These are phyloP conservation scores for Mycena indigotica DNA, from an alignment of 768 basidiomycete genomes.

Conservation along the genomic window DNA sequence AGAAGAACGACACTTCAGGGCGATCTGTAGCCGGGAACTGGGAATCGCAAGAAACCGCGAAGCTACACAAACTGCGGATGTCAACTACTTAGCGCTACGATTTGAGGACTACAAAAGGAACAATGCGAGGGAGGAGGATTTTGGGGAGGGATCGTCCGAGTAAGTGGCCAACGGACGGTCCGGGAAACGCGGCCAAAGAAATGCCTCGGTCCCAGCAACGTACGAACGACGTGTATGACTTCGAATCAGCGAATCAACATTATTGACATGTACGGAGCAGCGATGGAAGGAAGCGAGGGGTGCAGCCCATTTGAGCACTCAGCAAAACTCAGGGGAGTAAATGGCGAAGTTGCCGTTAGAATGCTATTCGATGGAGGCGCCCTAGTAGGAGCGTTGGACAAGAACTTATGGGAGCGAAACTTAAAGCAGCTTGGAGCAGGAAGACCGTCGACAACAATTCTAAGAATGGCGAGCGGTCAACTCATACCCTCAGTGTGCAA, in stretches of 20 bases:
- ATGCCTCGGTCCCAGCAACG: constrained; percentile 15
- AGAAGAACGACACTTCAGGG: constrained; percentile 4
- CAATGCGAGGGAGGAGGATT: constrained; percentile 20
- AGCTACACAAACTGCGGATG: constrained; percentile 4
- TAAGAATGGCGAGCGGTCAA: constrained; percentile 37
- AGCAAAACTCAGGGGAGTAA: constrained; percentile 15
- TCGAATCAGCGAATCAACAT: constrained; percentile 4
- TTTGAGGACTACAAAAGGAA: neutral
- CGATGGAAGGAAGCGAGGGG: neutral
- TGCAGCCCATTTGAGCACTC: constrained; percentile 27
- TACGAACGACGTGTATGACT: neutral
- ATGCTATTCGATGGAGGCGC: constrained; percentile 34
- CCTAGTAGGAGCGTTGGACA: constrained; percentile 31
- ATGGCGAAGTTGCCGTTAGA: constrained; percentile 23
- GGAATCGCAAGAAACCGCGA: neutral
- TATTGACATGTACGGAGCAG: constrained; percentile 15
- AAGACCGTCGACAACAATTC: constrained; percentile 14
- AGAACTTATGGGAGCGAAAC: constrained; percentile 14
- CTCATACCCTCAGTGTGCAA: constrained; percentile 20
- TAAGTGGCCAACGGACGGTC: constrained; percentile 18
- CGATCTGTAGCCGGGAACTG: neutral
- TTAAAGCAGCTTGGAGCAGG: constrained; percentile 11
- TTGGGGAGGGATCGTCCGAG: constrained; percentile 25
- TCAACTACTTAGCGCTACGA: constrained; percentile 15
- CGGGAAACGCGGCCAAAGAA: constrained; percentile 1